These are phyloP conservation scores for Monoraphidium neglectum DNA, from an alignment of 139 green algal species.

Conservation along the genomic window DNA sequence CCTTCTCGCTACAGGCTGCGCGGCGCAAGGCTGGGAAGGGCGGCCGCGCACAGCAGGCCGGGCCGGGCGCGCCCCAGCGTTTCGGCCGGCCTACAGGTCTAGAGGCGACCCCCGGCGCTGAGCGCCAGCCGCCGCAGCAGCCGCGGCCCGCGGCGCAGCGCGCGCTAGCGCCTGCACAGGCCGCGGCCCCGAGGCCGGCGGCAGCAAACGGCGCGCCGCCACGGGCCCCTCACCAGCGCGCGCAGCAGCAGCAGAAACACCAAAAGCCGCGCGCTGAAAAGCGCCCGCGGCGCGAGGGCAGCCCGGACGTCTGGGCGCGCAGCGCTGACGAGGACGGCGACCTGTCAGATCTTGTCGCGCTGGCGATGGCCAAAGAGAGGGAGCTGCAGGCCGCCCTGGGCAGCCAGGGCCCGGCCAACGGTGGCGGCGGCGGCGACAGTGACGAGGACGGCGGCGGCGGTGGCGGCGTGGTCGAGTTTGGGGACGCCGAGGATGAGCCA, in stretches of 20 bases:
- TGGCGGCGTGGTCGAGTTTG: slow-evolving; percentile 28
- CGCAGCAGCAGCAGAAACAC: neutral
- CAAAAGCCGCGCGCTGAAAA: too few relatives aligned
- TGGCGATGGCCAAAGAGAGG: neutral
- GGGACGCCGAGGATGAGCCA: slow-evolving; percentile 18
- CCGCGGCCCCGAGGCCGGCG: neutral
- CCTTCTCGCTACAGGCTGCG: too few relatives aligned
- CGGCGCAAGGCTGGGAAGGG: neutral
- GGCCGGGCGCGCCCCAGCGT: neutral
- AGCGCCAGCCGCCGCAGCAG: neutral
- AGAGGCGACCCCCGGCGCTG: neutral
- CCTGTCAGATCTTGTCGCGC: neutral
- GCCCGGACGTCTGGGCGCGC: neutral
- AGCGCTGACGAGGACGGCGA: neutral
- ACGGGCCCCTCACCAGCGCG: neutral
- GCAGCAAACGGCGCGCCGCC: neutral
- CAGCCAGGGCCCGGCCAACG: neutral
- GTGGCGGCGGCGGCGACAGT: neutral
- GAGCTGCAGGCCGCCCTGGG: neutral
- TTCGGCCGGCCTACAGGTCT: neutral
- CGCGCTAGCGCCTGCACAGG: neutral
- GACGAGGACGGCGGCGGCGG: neutral
- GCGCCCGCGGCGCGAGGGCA: too few relatives aligned
- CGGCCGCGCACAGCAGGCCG: neutral
- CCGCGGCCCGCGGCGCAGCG: neutral